These are phyloP conservation scores for Theileria equi DNA, from an alignment of 169 alveolate genomes.

Conservation along the genomic window DNA sequence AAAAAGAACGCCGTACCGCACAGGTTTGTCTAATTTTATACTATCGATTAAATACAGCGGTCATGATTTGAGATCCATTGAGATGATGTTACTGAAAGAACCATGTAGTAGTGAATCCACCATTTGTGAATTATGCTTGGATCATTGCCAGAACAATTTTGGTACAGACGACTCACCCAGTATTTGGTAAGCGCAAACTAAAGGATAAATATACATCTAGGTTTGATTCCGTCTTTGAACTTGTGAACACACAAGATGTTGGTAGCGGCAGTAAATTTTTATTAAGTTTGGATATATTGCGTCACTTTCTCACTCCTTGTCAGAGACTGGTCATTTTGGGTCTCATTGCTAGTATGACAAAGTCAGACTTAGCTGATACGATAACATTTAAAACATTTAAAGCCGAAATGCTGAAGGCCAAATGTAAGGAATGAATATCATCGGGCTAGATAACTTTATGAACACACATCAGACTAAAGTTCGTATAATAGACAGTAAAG, in stretches of 20 bases:
- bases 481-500: too few species aligned
- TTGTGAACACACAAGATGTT: neutral
- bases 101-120: constrained; percentile 9
- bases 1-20: constrained; percentile 47
- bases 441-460: neutral
- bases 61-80: constrained; percentile 57
- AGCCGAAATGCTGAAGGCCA: constrained; percentile 11
- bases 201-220: constrained; percentile 1
- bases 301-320: constrained; percentile 52
- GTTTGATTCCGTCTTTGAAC: constrained; percentile 52
- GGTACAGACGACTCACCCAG: constrained; percentile 5
- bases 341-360: constrained; percentile 44
- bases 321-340: constrained; percentile 55
- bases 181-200: constrained; percentile 24
- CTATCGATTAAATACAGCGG: constrained; percentile 12
- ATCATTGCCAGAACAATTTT: neutral
- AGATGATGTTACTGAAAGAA: constrained; percentile 32
- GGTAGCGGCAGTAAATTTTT: constrained; percentile 2
- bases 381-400: constrained; percentile 28
- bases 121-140: constrained; percentile 31
- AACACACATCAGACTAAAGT: neutral
- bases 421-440: neutral
- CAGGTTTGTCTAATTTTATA: neutral
- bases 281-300: constrained; percentile 34
- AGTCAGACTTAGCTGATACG: constrained; percentile 34